Evolutionary conservation across 345 rosid species (phyloP).

Genomic region (Salix exigua): DNA sequence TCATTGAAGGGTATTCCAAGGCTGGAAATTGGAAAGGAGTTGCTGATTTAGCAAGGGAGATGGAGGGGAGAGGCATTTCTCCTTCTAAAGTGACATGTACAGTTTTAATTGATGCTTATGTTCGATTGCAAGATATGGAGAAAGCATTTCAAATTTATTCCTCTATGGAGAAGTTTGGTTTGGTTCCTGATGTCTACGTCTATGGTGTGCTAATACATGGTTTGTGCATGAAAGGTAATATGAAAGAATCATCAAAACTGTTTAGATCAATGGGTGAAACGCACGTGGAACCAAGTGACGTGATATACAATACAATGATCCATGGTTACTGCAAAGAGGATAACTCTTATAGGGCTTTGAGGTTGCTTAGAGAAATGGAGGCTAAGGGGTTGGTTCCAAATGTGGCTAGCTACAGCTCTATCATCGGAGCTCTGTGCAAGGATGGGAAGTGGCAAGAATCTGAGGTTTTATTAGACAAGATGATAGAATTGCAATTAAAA

Average conservation of each 20-base stretch:
- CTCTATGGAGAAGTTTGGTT: constrained; percentile 53
- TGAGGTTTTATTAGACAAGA: constrained; percentile 47
- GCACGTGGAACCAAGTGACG: constrained; percentile 54
- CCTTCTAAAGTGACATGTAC: constrained; percentile 73
- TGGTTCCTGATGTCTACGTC: constrained; percentile 60
- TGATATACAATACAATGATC: constrained; percentile 66
- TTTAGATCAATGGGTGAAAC: constrained; percentile 45
- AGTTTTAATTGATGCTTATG: constrained; percentile 48
- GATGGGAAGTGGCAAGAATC: constrained; percentile 63
- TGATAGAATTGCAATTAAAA: constrained; percentile 44
- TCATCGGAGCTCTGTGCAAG: constrained; percentile 57
- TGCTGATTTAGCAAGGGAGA: constrained; percentile 54
- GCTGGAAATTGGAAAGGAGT: constrained; percentile 40
- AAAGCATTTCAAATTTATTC: constrained; percentile 48
- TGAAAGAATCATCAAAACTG: constrained; percentile 63
- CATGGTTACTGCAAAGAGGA: constrained; percentile 72
- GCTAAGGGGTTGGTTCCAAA: constrained; percentile 52
- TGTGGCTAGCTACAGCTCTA: constrained; percentile 54
- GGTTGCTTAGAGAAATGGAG: constrained; percentile 56
- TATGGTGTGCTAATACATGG: constrained; percentile 64
- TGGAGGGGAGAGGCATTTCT: constrained; percentile 71
- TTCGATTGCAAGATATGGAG: constrained; percentile 46
- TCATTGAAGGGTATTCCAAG: constrained; percentile 50
- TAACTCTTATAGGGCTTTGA: constrained; percentile 60
- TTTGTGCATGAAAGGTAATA: constrained; percentile 60